phyloP scores from a whole-genome alignment of 192 early-diverging fungal species.

The Chytriomyces confervae region DNA sequence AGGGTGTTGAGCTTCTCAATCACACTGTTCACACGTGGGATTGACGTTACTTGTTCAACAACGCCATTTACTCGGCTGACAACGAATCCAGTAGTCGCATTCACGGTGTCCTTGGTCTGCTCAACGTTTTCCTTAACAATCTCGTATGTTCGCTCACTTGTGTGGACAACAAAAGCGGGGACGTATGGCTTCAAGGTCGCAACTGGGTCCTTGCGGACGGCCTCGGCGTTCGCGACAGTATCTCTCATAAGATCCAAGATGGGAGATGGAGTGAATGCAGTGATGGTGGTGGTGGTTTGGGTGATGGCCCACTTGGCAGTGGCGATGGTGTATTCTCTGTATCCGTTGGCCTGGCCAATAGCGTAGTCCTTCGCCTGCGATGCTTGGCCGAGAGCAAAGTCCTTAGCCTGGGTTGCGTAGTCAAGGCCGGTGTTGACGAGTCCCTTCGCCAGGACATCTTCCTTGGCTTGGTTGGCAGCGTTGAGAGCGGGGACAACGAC shows the following conservation, averaged over 20 bases:
- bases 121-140: conserved; percentile 43
- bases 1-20: conserved; percentile 55
- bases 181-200: conserved; percentile 52
- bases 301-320: conserved; percentile 48
- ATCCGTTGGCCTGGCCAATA: conserved; percentile 34
- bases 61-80: conserved; percentile 57
- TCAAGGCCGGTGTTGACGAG: background rate
- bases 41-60: conserved; percentile 47
- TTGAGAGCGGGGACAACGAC: conserved; percentile 7
- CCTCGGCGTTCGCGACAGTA: conserved; percentile 44
- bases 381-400: conserved; percentile 6
- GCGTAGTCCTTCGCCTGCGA: conserved; percentile 33
- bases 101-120: conserved; percentile 45
- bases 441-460: conserved; percentile 9
- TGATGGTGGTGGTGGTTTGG: conserved; percentile 58
- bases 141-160: conserved; percentile 58
- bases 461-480: conserved; percentile 25
- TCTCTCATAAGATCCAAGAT: conserved; percentile 46
- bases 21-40: conserved; percentile 47
- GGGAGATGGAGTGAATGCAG: conserved; percentile 55
- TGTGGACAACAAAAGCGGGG: conserved; percentile 53
- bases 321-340: conserved; percentile 21
- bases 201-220: conserved; percentile 45
- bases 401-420: conserved; percentile 33
- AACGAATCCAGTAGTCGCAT: conserved; percentile 52